These are phyloP conservation scores for Alloascoidea africana DNA, from an alignment of 805 yeast species.

Conservation along the genomic window DNA sequence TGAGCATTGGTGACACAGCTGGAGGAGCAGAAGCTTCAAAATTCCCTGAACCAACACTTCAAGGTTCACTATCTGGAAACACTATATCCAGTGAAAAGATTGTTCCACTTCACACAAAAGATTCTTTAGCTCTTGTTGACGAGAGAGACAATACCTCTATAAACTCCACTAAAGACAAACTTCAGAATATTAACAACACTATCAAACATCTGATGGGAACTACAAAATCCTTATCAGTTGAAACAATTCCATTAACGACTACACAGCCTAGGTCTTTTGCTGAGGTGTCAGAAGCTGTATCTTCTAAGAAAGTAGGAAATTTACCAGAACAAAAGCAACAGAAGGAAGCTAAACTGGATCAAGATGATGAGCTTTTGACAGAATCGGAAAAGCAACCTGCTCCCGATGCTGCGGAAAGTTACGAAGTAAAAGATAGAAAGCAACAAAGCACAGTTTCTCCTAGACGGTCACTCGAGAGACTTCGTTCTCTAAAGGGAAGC, in stretches of 20 bases:
- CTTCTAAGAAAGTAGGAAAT: no score
- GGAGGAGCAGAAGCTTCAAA: background rate
- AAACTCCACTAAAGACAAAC: constrained; percentile 1
- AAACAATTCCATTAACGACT: background rate
- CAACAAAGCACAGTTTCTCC: no score
- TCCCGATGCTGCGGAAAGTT: no score
- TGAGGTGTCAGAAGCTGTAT: background rate
- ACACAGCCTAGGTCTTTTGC: background rate
- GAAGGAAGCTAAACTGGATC: no score
- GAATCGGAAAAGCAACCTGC: no score
- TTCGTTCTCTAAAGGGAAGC: no score
- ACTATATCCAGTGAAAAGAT: background rate
- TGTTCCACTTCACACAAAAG: no score
- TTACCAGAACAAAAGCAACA: no score
- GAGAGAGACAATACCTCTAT: background rate
- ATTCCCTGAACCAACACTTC: no score
- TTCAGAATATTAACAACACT: background rate
- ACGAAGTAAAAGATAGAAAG: no score
- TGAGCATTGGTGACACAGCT: background rate
- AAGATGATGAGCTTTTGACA: no score
- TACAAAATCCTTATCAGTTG: background rate
- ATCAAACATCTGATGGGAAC: background rate
- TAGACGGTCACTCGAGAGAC: no score
- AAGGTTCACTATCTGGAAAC: background rate
- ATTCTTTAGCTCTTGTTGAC: background rate